Evolutionary conservation across 352 stramenopile species (phyloP).

Genomic region (Blastocystis sp.): DNA sequence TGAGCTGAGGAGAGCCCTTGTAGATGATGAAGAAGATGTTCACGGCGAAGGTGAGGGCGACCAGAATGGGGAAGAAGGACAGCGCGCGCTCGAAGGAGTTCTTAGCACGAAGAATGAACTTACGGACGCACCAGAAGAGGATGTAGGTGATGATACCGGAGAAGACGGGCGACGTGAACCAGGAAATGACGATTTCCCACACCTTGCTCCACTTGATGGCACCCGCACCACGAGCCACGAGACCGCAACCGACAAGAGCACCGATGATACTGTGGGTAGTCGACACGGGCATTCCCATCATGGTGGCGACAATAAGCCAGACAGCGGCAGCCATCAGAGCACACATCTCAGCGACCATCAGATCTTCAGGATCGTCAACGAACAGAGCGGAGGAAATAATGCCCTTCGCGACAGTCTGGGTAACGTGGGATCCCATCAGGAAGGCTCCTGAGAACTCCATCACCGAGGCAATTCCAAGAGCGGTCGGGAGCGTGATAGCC

Average conservation of each 20-base stretch:
- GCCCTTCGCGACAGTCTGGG: slow-evolving; percentile 81
- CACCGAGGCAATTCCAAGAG: slow-evolving; percentile 81
- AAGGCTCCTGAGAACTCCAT: slow-evolving; percentile 83
- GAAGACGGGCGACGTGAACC: slow-evolving; percentile 80
- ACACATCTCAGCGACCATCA: slow-evolving; percentile 81
- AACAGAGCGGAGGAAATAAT: slow-evolving; percentile 80
- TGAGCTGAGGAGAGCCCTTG: slow-evolving; percentile 74
- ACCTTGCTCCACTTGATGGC: slow-evolving; percentile 78
- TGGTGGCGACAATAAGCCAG: slow-evolving; percentile 79
- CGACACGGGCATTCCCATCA: slow-evolving; percentile 78
- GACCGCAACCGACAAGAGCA: slow-evolving; percentile 79
- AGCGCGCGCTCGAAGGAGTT: slow-evolving; percentile 77
- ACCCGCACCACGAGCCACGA: slow-evolving; percentile 76
- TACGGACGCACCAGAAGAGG: slow-evolving; percentile 79
- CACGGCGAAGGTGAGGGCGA: slow-evolving; percentile 78
- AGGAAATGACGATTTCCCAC: slow-evolving; percentile 80
- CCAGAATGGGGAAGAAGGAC: slow-evolving; percentile 78
- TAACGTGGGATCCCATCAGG: slow-evolving; percentile 82
- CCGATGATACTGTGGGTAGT: slow-evolving; percentile 80
- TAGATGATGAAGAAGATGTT: slow-evolving; percentile 80
- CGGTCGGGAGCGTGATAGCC: slow-evolving; percentile 81
- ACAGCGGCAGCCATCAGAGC: slow-evolving; percentile 77
- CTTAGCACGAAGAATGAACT: slow-evolving; percentile 78
- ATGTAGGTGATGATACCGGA: slow-evolving; percentile 78
- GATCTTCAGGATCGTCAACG: slow-evolving; percentile 79